A percentile compares a stretch with the other conserved stretches of the same genome.
Conservation (phyloP, 306 rosid genomes). For the Carpinus fangiana region DNA sequence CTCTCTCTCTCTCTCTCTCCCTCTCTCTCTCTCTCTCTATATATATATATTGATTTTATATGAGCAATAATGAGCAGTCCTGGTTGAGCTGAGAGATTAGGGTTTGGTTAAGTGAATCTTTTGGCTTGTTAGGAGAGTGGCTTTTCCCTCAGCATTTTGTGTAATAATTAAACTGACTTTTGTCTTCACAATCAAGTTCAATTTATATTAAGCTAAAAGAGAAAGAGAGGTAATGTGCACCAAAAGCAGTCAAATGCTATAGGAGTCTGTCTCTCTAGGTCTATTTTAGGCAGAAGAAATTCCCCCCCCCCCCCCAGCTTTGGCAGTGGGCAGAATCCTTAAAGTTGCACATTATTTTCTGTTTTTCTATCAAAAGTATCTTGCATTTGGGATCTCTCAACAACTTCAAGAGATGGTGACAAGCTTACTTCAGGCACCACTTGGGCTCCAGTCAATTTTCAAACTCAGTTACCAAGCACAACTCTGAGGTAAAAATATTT, state of each 20-base stretch:
- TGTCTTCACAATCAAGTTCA: conserved; percentile 27
- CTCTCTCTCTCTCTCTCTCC: conserved; percentile 4
- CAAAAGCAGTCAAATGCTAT: conserved; percentile 56
- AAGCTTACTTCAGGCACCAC: conserved; percentile 20
- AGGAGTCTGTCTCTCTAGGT: conserved; percentile 25
- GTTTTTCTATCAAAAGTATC: conserved; percentile 23
- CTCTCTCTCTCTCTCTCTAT: no score
- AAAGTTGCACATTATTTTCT: conserved; percentile 29
- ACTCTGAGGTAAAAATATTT: no score
- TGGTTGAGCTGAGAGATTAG: neutral
- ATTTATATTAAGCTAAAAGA: conserved; percentile 26
- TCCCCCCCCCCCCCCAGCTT: conserved; percentile 19
- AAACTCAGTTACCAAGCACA: conserved; percentile 30
- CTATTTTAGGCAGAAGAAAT: conserved; percentile 25
- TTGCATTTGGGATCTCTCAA: conserved; percentile 19
- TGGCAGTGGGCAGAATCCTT: conserved; percentile 36
- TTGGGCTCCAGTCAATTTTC: conserved; percentile 7
- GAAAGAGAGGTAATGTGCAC: conserved; percentile 31
- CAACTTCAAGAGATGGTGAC: conserved; percentile 53
- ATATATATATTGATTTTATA: neutral
- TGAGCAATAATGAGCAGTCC: conserved; percentile 10
- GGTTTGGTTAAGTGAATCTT: conserved; percentile 32
- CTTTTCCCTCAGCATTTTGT: conserved; percentile 4
- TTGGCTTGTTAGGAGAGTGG: conserved; percentile 17
- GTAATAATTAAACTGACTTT: conserved; percentile 1